Evolutionary conservation across 371 early-diverging fungal genomes (phyloP).

Genomic region (Apophysomyces elegans): DNA sequence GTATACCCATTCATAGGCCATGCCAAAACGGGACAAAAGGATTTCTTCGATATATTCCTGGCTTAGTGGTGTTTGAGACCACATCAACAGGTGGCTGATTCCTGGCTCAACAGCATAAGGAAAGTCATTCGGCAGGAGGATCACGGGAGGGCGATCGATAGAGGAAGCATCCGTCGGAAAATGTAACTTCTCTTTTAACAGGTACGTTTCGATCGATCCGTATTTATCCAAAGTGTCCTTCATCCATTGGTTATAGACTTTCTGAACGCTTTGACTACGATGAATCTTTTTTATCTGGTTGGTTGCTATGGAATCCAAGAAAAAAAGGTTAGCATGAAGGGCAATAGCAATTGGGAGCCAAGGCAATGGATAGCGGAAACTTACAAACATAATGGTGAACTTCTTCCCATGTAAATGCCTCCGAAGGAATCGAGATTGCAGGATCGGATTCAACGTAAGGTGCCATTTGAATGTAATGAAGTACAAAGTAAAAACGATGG

Average conservation of each 20-base stretch:
- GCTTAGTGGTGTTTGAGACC: constrained; percentile 55
- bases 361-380: not conserved
- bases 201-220: constrained; percentile 46
- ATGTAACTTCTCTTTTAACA: constrained; percentile 46
- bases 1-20: constrained; percentile 40
- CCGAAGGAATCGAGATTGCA: not conserved
- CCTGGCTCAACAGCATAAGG: constrained; percentile 60
- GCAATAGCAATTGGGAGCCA: no score
- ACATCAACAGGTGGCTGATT: constrained; percentile 55
- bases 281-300: constrained; percentile 37
- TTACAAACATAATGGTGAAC: constrained; percentile 36
- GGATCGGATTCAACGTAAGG: not conserved
- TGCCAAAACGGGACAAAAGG: constrained; percentile 31
- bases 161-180: constrained; percentile 24
- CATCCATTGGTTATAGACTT: constrained; percentile 45
- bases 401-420: constrained; percentile 31
- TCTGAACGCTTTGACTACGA: constrained; percentile 32
- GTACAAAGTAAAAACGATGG: not conserved
- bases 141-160: constrained; percentile 20
- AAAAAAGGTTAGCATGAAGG: no score
- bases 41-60: constrained; percentile 27
- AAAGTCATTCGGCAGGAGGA: constrained; percentile 65
- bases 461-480: not conserved
- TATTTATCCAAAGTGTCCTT: constrained; percentile 39
- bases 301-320: constrained; percentile 23